Evolutionary conservation across 495 filamentous ascomycete species (phyloP).

Genomic region (Geoglossum glabrum): DNA sequence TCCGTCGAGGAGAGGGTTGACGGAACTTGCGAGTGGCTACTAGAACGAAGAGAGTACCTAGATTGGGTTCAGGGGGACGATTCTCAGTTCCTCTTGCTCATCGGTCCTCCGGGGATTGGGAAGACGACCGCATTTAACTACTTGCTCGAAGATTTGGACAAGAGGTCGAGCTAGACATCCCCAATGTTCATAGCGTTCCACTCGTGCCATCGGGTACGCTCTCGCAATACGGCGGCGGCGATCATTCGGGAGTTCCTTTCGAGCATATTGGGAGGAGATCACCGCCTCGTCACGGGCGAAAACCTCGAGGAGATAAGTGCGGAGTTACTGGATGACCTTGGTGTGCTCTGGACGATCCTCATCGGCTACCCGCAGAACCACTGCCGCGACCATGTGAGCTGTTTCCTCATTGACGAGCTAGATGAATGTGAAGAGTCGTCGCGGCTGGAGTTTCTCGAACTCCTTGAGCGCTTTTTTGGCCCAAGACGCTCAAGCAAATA

Average conservation of each 20-base stretch:
- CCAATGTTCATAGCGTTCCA: constrained; percentile 1
- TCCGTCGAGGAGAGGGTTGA: not conserved
- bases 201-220: constrained; percentile 6
- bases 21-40: not conserved
- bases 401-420: constrained; percentile 1
- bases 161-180: not conserved
- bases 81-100: not conserved
- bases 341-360: constrained; percentile 5
- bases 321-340: no score
- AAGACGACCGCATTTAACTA: not conserved
- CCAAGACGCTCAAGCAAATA: not conserved
- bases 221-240: constrained; percentile 1
- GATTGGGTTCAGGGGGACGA: not conserved
- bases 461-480: not conserved
- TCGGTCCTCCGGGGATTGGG: not conserved
- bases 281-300: not conserved
- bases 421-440: constrained; percentile 1
- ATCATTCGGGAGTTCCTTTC: constrained; percentile 1
- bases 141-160: not conserved
- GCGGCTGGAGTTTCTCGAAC: not conserved
- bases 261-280: not conserved
- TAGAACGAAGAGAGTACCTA: not conserved
- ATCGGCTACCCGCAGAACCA: not conserved
- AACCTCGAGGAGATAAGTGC: not conserved
- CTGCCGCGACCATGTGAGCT: not conserved